Percentiles rank a stretch among this genome's conserved stretches.
Evolutionary conservation across 2,329 filamentous ascomycete species (phyloP).

Genomic region (Trichoderma koningii): DNA sequence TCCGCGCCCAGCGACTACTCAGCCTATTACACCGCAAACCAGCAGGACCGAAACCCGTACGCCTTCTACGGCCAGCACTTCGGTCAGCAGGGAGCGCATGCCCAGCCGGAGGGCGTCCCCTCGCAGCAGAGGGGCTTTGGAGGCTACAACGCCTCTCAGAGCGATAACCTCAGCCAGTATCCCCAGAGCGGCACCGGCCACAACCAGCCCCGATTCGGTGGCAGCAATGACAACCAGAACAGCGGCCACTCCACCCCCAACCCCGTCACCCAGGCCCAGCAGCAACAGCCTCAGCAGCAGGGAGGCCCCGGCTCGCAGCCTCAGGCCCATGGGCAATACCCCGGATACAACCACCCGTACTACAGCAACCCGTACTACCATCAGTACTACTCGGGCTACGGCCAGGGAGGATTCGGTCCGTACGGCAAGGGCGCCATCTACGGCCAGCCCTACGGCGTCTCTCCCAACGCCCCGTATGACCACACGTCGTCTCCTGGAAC

Average conservation of each 20-base stretch:
- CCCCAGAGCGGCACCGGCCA: conserved; percentile 66
- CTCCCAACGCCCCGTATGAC: conserved; percentile 59
- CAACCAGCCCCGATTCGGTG: conserved; percentile 62
- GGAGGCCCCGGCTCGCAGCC: conserved; percentile 48
- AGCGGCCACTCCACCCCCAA: conserved; percentile 92
- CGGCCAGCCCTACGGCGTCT: conserved; percentile 59
- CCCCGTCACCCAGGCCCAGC: conserved; percentile 62
- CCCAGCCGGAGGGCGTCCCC: conserved; percentile 71
- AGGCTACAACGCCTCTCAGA: conserved; percentile 69
- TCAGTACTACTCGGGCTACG: conserved; percentile 60
- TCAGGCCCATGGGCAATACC: conserved; percentile 51
- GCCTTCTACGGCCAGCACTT: conserved; percentile 73
- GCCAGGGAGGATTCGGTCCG: conserved; percentile 55
- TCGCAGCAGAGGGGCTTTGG: conserved; percentile 74
- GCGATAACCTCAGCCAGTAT: conserved; percentile 67
- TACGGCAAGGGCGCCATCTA: conserved; percentile 60
- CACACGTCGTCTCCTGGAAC: conserved; percentile 57
- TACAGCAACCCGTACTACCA: conserved; percentile 65
- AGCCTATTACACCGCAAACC: conserved; percentile 80
- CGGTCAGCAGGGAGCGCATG: conserved; percentile 58
- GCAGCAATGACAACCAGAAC: conserved; percentile 69
- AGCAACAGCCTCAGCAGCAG: conserved; percentile 53
- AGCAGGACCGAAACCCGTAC: conserved; percentile 71
- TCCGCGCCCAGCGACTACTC: conserved; percentile 79
- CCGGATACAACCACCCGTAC: conserved; percentile 60